These are phyloP conservation scores for Saxophila tyrrhenica DNA, from an alignment of 495 filamentous ascomycete species.

Conservation along the genomic window DNA sequence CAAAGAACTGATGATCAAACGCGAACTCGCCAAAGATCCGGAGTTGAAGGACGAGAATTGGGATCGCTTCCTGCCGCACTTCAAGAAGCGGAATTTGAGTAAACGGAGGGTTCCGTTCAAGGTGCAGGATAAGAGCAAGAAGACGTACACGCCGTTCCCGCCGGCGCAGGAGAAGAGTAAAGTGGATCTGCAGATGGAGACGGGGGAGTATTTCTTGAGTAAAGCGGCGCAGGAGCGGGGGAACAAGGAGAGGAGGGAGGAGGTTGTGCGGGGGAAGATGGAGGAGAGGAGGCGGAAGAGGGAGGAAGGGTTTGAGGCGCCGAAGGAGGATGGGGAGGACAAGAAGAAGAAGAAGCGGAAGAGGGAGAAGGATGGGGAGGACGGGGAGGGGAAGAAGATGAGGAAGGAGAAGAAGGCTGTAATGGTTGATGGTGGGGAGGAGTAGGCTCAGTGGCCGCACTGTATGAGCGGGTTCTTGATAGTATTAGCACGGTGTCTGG, in stretches of 20 bases:
- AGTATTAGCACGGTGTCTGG: not conserved
- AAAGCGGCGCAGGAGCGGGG: constrained; percentile 84
- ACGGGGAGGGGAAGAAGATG: constrained; percentile 43
- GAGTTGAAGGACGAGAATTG: constrained; percentile 77
- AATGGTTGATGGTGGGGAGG: not conserved
- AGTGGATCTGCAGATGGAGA: constrained; percentile 95
- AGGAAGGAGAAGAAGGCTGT: constrained; percentile 11
- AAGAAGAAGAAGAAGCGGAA: constrained; percentile 45
- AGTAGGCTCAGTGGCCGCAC: too few relatives aligned
- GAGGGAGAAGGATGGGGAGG: constrained; percentile 41
- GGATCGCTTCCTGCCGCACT: constrained; percentile 94
- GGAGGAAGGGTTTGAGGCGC: constrained; percentile 74
- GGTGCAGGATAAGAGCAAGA: constrained; percentile 88
- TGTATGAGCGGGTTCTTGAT: not conserved
- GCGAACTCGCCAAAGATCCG: constrained; percentile 92
- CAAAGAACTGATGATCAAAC: constrained; percentile 98
- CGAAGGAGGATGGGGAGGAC: constrained; percentile 51
- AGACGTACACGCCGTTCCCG: constrained; percentile 75
- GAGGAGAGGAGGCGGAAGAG: constrained; percentile 78
- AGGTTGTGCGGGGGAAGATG: constrained; percentile 73
- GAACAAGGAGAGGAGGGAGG: constrained; percentile 63
- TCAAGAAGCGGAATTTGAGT: constrained; percentile 88
- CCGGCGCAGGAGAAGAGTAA: constrained; percentile 81
- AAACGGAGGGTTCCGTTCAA: constrained; percentile 74
- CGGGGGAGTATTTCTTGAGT: constrained; percentile 87